Evolutionary conservation across 192 early-diverging fungal species (phyloP), one percentile per base, ranked within the genome.

Genomic region (Coemansia sp.): DNA sequence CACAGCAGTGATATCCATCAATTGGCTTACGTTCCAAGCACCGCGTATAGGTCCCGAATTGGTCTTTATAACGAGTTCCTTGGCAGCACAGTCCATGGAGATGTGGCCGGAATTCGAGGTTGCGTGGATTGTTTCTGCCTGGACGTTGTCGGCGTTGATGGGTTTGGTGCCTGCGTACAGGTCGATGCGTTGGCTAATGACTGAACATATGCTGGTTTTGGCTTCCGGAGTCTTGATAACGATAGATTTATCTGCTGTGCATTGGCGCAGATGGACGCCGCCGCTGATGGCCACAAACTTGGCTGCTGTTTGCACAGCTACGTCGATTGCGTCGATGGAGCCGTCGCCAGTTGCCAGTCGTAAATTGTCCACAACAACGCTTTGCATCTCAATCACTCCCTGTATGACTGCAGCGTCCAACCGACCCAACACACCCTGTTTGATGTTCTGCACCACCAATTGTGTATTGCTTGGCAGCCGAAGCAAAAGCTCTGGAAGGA

Each of bases 271-370:
- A 3, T 42, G 48, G 22, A 74, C 30, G 16, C 36, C 22, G 18
- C 72, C 77, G 14, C 28, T 2, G 20, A 64, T 62, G 25, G 64
- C 72, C 0, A 74, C 31, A 61, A 80, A 71, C 38, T 74, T 68
- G 0, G 69, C 63, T 4, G 18, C 22, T 7, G 60, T 31, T 10
- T 7, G 28, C 11, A 34, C 68, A 11, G 14, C 11, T 5, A 74
- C 28, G 7, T 49, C 22, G 5, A 14, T 12, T 7, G 64, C 63
- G 22, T 58, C 30, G 14, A 80, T 65, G 0, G 56, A n/a, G 14
- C 77, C 77, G 29, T 67, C 48, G 20, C 50, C 67, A 17, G 74
- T 50, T 4, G 71, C 72, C 7, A 80, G 45, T 2, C 77, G 72
- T 30, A 80, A 11, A 10, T 42, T 61, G 14, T 34, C 34, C 6